Evolutionary conservation across 2,329 filamentous ascomycete species (phyloP).

Genomic region (Nemania serpens): DNA sequence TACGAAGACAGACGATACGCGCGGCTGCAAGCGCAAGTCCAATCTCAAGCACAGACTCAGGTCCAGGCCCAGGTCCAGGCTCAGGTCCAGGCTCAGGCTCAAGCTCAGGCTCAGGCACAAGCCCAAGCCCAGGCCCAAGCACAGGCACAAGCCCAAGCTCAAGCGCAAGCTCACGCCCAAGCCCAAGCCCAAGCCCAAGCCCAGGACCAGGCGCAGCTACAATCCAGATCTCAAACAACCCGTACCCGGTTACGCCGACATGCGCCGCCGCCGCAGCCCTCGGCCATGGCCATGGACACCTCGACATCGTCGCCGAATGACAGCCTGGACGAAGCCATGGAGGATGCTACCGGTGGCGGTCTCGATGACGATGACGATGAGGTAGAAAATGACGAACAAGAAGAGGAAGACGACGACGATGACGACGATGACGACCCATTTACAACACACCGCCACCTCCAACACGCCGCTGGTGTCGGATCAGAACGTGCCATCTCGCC

Average conservation of each 20-base stretch:
- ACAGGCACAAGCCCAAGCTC: slow-evolving; percentile 25
- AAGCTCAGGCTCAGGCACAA: slow-evolving; percentile 13
- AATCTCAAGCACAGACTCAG: slow-evolving; percentile 16
- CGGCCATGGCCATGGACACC: slow-evolving; percentile 29
- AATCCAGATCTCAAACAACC: slow-evolving; percentile 3
- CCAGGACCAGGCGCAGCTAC: slow-evolving; percentile 16
- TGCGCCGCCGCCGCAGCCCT: slow-evolving; percentile 3
- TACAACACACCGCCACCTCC: slow-evolving; percentile 31
- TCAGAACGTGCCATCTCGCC: slow-evolving; percentile 29
- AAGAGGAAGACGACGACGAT: slow-evolving; percentile 31
- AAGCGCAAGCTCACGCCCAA: slow-evolving; percentile 26
- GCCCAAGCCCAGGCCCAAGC: slow-evolving; percentile 31
- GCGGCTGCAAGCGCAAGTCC: slow-evolving; percentile 13
- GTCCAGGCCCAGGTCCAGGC: slow-evolving; percentile 32
- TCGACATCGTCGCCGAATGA: slow-evolving; percentile 27
- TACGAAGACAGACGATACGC: slow-evolving; percentile 67
- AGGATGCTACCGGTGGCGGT: slow-evolving; percentile 21
- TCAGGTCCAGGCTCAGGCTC: slow-evolving; percentile 17
- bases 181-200: slow-evolving; percentile 30
- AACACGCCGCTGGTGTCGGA: slow-evolving; percentile 12
- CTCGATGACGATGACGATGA: slow-evolving; percentile 23
- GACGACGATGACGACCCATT: slow-evolving; percentile 39
- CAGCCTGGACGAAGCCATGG: slow-evolving; percentile 36
- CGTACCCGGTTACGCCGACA: slow-evolving; percentile 9
- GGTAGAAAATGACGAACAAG: slow-evolving; percentile 10